Percentiles rank a stretch among this genome's conserved stretches.
Conservation (phyloP, 169 alveolate species). For the Neospora caninum region DNA sequence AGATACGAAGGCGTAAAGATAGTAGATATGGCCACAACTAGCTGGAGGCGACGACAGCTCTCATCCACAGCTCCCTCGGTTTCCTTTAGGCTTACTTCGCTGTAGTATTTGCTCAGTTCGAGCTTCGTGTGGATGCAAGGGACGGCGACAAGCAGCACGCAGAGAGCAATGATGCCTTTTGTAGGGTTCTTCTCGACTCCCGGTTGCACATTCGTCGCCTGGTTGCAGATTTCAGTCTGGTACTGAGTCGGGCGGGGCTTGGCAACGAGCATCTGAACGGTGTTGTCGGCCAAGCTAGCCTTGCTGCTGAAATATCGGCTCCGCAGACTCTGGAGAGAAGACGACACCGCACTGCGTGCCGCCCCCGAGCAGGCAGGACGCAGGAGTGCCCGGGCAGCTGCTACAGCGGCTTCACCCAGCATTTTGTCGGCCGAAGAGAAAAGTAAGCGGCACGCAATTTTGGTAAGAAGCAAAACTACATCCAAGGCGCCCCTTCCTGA, state of each 20-base stretch:
- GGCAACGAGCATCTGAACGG: conserved; percentile 18
- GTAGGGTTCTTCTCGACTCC: conserved; percentile 33
- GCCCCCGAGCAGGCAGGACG: neutral
- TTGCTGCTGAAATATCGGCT: conserved; percentile 21
- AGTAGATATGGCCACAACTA: too few species aligned
- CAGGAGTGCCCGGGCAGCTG: neutral
- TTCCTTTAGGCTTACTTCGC: neutral
- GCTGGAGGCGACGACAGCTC: too few species aligned
- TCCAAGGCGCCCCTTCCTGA: neutral
- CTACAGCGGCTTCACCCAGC: neutral
- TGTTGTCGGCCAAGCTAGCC: neutral
- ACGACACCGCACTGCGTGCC: neutral
- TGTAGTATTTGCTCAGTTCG: conserved; percentile 22
- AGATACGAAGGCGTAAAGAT: too few species aligned
- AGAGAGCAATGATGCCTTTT: neutral
- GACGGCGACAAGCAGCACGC: conserved; percentile 15
- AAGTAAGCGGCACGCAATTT: neutral
- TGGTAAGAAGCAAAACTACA: neutral
- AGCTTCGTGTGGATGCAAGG: conserved; percentile 26
- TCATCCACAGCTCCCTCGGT: too few species aligned
- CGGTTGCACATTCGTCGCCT: conserved; percentile 15
- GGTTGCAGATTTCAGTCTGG: conserved; percentile 26
- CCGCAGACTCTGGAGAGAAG: neutral
- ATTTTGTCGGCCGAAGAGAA: neutral
- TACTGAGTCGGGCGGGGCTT: conserved; percentile 36